Evolutionary conservation across 83 land plant genomes (phyloP).

Genomic region (Picea mariana): DNA sequence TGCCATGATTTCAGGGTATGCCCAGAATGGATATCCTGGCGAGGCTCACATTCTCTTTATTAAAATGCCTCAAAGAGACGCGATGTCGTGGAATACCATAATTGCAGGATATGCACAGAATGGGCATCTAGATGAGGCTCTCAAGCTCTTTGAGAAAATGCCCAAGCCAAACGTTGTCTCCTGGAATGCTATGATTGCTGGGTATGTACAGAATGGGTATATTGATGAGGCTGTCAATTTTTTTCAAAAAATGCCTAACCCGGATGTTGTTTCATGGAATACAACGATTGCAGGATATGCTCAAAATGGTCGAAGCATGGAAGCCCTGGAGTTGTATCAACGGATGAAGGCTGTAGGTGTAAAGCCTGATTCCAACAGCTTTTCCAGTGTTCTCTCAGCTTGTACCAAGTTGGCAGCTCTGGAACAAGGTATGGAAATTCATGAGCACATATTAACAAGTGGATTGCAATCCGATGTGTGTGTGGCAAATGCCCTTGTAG

Average conservation of each 20-base stretch:
- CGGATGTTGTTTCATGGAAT: too few species aligned
- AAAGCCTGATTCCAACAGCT: neutral
- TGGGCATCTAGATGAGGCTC: neutral
- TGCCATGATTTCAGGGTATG: conserved; percentile 44
- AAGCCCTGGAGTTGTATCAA: too few species aligned
- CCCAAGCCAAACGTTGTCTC: neutral
- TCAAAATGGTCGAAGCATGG: too few species aligned
- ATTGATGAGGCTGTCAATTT: too few species aligned
- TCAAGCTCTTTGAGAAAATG: conserved; percentile 3
- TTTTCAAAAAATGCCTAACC: too few species aligned
- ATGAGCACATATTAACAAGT: conserved; percentile 32
- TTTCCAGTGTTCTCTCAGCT: neutral
- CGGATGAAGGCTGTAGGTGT: too few species aligned
- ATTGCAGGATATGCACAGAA: neutral
- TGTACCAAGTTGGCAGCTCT: too few species aligned
- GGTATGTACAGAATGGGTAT: neutral
- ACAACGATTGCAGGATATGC: too few species aligned
- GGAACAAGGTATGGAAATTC: conserved; percentile 36
- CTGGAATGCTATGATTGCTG: neutral
- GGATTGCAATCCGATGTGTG: conserved; percentile 28
- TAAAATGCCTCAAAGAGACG: neutral
- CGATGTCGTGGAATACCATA: neutral
- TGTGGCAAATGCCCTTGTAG: conserved; percentile 48
- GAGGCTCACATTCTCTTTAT: neutral
- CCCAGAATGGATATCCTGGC: neutral